A percentile compares a stretch with the other conserved stretches of the same genome.
These are phyloP conservation scores for Talaromyces marneffei DNA, from an alignment of 2,329 filamentous ascomycete species.

Conservation along the genomic window DNA sequence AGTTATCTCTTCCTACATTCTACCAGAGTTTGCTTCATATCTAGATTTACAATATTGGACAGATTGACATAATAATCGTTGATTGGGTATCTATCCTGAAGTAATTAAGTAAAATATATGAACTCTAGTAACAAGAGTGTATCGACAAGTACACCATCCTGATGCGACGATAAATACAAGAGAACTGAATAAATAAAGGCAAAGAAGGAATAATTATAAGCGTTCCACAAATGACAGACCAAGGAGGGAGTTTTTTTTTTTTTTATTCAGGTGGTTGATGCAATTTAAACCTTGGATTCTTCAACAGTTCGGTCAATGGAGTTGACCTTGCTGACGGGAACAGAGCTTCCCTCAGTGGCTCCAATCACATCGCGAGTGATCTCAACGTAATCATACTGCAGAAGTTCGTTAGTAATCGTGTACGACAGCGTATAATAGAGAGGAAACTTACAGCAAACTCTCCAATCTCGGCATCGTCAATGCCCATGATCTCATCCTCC, in stretches of 20 bases:
- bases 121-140: neutral
- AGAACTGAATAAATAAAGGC: neutral
- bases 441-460: conserved; percentile 66
- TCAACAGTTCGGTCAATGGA: conserved; percentile 8
- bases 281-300: conserved; percentile 17
- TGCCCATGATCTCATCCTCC: conserved; percentile 75
- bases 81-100: conserved; percentile 6
- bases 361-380: conserved; percentile 64
- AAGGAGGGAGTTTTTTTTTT: too few species aligned
- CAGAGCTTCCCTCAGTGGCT: conserved; percentile 24
- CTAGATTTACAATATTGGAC: neutral
- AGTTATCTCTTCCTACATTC: too few species aligned
- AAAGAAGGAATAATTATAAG: neutral
- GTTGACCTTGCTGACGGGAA: conserved; percentile 15
- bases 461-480: conserved; percentile 85
- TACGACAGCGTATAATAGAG: neutral
- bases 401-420: neutral
- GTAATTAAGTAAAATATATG: conserved; percentile 8
- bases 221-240: neutral
- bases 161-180: neutral
- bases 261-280: neutral
- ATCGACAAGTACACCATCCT: neutral
- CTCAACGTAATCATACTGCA: conserved; percentile 80
- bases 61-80: neutral
- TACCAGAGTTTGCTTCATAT: neutral